Conservation (phyloP, 805 yeast genomes). For the Yamadazyma laniorum region DNA sequence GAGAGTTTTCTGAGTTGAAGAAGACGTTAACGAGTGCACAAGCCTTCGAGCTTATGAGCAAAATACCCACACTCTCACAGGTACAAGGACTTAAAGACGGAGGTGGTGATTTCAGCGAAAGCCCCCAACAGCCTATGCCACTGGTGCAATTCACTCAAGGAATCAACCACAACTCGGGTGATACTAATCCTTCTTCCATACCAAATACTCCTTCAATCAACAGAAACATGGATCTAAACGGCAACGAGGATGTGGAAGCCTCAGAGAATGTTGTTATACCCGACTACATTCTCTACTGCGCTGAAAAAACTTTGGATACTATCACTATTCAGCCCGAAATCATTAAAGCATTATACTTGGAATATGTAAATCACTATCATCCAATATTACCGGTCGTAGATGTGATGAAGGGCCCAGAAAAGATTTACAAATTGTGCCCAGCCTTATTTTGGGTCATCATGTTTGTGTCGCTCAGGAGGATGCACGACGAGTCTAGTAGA, state of each 20-base stretch:
- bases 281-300: slow-evolving; percentile 40
- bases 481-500: slow-evolving; percentile 32
- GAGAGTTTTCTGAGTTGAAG: slow-evolving; percentile 69
- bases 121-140: neutral
- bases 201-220: slow-evolving; percentile 31
- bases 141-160: slow-evolving; percentile 5
- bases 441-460: slow-evolving; percentile 92
- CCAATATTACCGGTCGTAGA: slow-evolving; percentile 87
- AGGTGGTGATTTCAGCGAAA: slow-evolving; percentile 1
- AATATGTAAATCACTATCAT: slow-evolving; percentile 77
- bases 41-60: slow-evolving; percentile 29
- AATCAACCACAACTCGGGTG: slow-evolving; percentile 5
- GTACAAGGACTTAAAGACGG: slow-evolving; percentile 1
- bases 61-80: slow-evolving; percentile 24
- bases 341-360: slow-evolving; percentile 61
- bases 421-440: slow-evolving; percentile 76
- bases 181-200: slow-evolving; percentile 21
- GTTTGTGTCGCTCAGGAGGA: slow-evolving; percentile 77
- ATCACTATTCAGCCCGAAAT: slow-evolving; percentile 59
- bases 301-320: slow-evolving; percentile 70
- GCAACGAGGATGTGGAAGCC: slow-evolving; percentile 1
- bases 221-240: slow-evolving; percentile 9
- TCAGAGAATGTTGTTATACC: neutral
- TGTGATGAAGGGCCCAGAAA: slow-evolving; percentile 75
- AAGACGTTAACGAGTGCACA: slow-evolving; percentile 43